Evolutionary conservation across 768 basidiomycete genomes (phyloP).

Genomic region (Melanogaster broomeanus): DNA sequence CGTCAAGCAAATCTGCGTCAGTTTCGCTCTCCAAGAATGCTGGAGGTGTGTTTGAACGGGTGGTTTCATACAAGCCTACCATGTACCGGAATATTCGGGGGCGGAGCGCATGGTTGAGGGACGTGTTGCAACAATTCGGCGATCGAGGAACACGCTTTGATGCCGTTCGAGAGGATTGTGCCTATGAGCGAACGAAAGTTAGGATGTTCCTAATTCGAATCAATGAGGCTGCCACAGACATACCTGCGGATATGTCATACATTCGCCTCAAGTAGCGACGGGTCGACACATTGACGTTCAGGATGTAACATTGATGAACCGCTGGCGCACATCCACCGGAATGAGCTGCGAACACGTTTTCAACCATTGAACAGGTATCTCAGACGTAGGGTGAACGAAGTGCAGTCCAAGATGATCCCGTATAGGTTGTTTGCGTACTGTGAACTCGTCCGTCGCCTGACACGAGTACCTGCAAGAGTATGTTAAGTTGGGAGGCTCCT

Average conservation of each 20-base stretch:
- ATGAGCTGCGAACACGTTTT: slow-evolving; percentile 77
- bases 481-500: slow-evolving; percentile 36
- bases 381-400: slow-evolving; percentile 72
- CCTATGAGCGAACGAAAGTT: slow-evolving; percentile 36
- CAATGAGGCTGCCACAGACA: slow-evolving; percentile 3
- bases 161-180: slow-evolving; percentile 48
- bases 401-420: slow-evolving; percentile 82
- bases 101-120: slow-evolving; percentile 47
- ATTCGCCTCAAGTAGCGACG: slow-evolving; percentile 75
- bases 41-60: slow-evolving; percentile 27
- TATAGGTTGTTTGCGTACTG: slow-evolving; percentile 51
- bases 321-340: slow-evolving; percentile 64
- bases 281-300: slow-evolving; percentile 72
- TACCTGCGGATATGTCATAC: slow-evolving; percentile 66
- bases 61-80: not conserved
- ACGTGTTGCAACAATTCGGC: slow-evolving; percentile 59
- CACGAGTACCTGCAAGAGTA: slow-evolving; percentile 1
- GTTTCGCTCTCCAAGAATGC: slow-evolving; percentile 65
- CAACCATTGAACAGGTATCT: slow-evolving; percentile 80
- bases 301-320: slow-evolving; percentile 61
- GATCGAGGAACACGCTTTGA: slow-evolving; percentile 66
- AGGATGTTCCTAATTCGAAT: not conserved
- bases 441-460: slow-evolving; percentile 40
- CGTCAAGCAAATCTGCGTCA: slow-evolving; percentile 54
- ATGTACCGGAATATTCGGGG: slow-evolving; percentile 58